Evolutionary conservation across 2,329 filamentous ascomycete genomes (phyloP).

Genomic region (Aspergillus sp.): DNA sequence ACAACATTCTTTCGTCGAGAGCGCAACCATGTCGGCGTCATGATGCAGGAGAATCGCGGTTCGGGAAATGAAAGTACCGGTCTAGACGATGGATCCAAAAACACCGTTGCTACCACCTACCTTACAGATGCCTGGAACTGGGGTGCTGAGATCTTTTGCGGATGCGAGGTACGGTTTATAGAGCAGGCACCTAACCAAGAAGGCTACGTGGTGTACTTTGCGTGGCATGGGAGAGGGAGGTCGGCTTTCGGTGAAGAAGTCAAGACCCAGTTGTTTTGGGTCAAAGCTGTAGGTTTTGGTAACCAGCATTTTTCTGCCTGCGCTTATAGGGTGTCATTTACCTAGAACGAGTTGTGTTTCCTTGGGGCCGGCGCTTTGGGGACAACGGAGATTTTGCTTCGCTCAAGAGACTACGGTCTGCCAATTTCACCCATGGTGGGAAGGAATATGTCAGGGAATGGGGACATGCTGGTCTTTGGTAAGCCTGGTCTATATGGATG

Average conservation of each 20-base stretch:
- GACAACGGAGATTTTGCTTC: conserved; percentile 65
- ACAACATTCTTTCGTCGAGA: conserved; percentile 65
- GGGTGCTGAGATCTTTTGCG: conserved; percentile 71
- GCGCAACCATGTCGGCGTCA: conserved; percentile 64
- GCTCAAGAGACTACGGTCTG: conserved; percentile 62
- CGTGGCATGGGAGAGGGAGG: conserved; percentile 64
- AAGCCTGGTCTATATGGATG: not conserved
- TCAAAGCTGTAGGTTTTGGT: conserved; percentile 50
- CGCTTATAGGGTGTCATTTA: not conserved
- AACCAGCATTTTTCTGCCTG: not conserved
- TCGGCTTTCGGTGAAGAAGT: conserved; percentile 55
- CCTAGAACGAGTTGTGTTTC: conserved; percentile 60
- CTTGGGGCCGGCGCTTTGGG: conserved; percentile 66
- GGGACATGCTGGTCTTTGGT: conserved; percentile 7
- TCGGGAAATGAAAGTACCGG: conserved; percentile 49
- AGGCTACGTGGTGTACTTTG: conserved; percentile 66
- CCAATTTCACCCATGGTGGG: conserved; percentile 60
- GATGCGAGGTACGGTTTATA: conserved; percentile 66
- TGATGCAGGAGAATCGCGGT: conserved; percentile 48
- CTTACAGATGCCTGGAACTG: conserved; percentile 70
- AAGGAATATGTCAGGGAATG: conserved; percentile 2
- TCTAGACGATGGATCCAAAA: conserved; percentile 65
- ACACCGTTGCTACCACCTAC: conserved; percentile 62
- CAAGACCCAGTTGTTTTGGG: conserved; percentile 65
- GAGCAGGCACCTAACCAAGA: conserved; percentile 52